Conservation (phyloP, 108 stramenopile species). For the Schizochytrium sp. region DNA sequence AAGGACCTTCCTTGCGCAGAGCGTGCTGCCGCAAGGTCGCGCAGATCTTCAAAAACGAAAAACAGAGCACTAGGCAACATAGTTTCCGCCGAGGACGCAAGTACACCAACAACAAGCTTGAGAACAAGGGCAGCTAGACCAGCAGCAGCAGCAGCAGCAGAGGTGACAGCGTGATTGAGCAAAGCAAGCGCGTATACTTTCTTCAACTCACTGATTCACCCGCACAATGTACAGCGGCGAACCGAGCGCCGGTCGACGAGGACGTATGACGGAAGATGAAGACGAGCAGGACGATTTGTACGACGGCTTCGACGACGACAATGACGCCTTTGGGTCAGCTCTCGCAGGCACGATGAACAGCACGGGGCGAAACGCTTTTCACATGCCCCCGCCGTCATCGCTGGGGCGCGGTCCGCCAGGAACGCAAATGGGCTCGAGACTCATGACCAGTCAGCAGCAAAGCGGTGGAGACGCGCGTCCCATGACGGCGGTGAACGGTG, state of each 20-base stretch:
- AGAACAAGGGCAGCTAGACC: too few species aligned
- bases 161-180: too few species aligned
- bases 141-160: too few species aligned
- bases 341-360: neutral
- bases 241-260: neutral
- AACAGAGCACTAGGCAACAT: too few species aligned
- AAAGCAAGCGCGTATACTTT: too few species aligned
- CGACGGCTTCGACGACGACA: slow-evolving; percentile 9
- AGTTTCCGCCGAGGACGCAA: too few species aligned
- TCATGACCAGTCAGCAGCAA: slow-evolving; percentile 15
- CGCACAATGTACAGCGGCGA: neutral
- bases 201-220: neutral
- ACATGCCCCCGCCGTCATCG: neutral
- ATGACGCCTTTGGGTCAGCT: neutral
- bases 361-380: neutral
- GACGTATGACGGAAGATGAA: neutral
- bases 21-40: too few species aligned
- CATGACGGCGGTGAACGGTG: slow-evolving; percentile 57
- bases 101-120: too few species aligned
- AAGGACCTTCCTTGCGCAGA: too few species aligned
- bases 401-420: slow-evolving; percentile 4
- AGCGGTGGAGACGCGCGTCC: slow-evolving; percentile 44
- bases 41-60: too few species aligned
- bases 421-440: slow-evolving; percentile 8
- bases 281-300: neutral